phyloP scores from a whole-genome alignment of 1,139 yeast species.

The Blastobotrys petasosporus region DNA sequence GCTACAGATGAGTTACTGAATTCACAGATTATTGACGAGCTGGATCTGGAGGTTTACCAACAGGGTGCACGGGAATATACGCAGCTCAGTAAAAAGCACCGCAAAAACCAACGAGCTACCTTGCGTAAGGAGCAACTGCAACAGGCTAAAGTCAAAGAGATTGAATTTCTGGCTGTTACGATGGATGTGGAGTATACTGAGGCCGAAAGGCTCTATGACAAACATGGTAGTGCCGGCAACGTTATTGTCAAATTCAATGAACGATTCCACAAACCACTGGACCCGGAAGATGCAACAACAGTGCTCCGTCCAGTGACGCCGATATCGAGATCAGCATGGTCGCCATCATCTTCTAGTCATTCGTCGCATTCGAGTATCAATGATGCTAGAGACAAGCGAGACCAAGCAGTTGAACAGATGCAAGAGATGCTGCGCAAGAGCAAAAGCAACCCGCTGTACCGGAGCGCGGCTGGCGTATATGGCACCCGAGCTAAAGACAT shows the following conservation, averaged over 20 bases:
- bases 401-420: constrained; percentile 5
- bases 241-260: too few relatives aligned
- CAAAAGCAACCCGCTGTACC: constrained; percentile 24
- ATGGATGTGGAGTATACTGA: constrained; percentile 1
- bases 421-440: constrained; percentile 20
- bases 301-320: too few relatives aligned
- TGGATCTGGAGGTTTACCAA: constrained; percentile 10
- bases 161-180: constrained; percentile 9
- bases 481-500: constrained; percentile 19
- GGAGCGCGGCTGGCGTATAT: constrained; percentile 27
- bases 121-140: background rate
- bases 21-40: constrained; percentile 17
- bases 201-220: constrained; percentile 1
- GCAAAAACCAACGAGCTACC: too few relatives aligned
- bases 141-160: constrained; percentile 3
- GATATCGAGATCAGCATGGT: too few relatives aligned
- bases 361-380: background rate
- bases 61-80: constrained; percentile 7
- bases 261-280: too few relatives aligned
- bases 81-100: background rate
- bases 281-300: too few relatives aligned
- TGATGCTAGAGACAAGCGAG: background rate
- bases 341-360: too few relatives aligned
- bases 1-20: constrained; percentile 26
- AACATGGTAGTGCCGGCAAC: too few relatives aligned